Evolutionary conservation across 345 rosid species (phyloP).

Genomic region (Gossypium turneri): DNA sequence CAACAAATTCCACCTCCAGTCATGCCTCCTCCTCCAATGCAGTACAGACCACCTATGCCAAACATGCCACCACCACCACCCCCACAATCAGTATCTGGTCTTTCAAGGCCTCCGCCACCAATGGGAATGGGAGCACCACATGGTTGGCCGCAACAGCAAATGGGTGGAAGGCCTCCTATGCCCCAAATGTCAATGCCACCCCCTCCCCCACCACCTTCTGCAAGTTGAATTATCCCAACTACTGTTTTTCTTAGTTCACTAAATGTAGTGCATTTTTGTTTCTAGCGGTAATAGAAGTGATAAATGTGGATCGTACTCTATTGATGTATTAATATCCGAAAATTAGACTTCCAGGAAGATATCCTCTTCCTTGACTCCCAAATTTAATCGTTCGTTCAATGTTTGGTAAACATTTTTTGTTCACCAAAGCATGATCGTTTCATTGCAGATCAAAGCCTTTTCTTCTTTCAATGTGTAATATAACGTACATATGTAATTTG

Average conservation of each 20-base stretch:
- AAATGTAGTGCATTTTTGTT: conserved; percentile 2
- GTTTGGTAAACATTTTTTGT: background rate
- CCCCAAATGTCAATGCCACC: conserved; percentile 72
- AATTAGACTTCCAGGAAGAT: background rate
- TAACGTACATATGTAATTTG: too few species aligned
- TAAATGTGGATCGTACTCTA: background rate
- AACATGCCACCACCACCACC: conserved; percentile 69
- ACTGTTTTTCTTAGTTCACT: background rate
- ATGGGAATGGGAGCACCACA: conserved; percentile 70
- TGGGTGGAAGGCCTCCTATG: conserved; percentile 46
- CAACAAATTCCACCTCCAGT: conserved; percentile 36
- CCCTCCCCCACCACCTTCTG: conserved; percentile 34
- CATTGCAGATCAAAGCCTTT: too few species aligned
- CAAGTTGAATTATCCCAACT: conserved; percentile 7
- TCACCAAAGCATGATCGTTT: too few species aligned
- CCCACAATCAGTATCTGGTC: conserved; percentile 21
- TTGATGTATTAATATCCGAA: background rate
- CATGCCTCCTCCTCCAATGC: conserved; percentile 68
- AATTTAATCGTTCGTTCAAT: background rate
- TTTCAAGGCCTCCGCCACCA: conserved; percentile 61
- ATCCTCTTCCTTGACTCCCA: background rate
- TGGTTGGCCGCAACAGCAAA: conserved; percentile 57
- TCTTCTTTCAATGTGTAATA: too few species aligned
- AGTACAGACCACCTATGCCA: conserved; percentile 63
- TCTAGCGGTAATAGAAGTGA: background rate